A percentile compares a stretch with the other conserved stretches of the same genome.
phyloP scores from a whole-genome alignment of 345 rosid genomes.

The Hibiscus trionum region DNA sequence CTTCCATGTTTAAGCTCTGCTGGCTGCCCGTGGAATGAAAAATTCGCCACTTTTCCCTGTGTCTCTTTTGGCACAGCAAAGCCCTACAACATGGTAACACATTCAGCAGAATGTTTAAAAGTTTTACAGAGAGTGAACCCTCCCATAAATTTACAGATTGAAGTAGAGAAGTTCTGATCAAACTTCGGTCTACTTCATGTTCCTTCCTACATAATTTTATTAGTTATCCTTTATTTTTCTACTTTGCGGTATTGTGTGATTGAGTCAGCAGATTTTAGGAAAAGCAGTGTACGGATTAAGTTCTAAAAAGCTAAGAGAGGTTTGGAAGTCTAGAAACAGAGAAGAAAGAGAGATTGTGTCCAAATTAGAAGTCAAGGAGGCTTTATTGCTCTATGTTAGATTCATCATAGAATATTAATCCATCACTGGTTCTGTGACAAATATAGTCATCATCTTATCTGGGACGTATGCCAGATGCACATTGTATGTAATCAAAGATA shows the following conservation, averaged over 20 bases:
- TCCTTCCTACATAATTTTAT: background rate
- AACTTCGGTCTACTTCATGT: background rate
- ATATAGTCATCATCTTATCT: background rate
- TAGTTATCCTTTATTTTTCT: background rate
- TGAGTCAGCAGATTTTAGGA: background rate
- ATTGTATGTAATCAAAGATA: background rate
- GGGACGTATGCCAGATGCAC: background rate
- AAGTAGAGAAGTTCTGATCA: background rate
- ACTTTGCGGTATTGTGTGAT: background rate
- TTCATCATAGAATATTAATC: background rate
- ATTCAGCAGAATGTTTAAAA: background rate
- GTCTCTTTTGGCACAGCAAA: slow-evolving; percentile 88
- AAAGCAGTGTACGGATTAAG: background rate
- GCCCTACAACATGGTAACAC: slow-evolving; percentile 41
- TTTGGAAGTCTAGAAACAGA: background rate
- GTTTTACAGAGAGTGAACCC: slow-evolving; percentile 3
- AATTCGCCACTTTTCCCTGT: slow-evolving; percentile 63
- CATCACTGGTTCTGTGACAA: background rate
- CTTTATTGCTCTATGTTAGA: background rate
- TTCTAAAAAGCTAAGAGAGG: background rate
- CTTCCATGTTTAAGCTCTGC: slow-evolving; percentile 96
- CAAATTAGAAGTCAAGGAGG: background rate
- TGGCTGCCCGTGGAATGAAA: slow-evolving; percentile 75
- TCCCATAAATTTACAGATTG: background rate
- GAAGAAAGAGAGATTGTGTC: background rate